A percentile compares a stretch with the other conserved stretches of the same genome.
phyloP scores from a whole-genome alignment of 169 alveolate species.

The Babesia gibsoni region DNA sequence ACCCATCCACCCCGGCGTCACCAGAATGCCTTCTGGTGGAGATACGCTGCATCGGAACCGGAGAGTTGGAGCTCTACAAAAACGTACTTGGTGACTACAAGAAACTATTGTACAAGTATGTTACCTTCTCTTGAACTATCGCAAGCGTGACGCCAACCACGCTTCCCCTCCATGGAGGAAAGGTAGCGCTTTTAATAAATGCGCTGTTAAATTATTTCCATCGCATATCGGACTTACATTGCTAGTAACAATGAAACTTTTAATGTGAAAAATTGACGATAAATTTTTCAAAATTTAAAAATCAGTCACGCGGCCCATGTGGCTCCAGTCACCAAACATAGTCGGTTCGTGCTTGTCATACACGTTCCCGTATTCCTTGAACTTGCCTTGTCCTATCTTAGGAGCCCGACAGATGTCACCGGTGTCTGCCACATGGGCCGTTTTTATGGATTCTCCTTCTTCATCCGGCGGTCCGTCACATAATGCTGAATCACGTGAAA shows the following conservation, averaged over 20 bases:
- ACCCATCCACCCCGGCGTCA: constrained; percentile 19
- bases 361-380: constrained; percentile 69
- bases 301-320: constrained; percentile 77
- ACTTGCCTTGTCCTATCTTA: not conserved
- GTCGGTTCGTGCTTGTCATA: constrained; percentile 78
- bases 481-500: not conserved
- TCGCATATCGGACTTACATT: too few relatives aligned
- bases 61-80: constrained; percentile 50
- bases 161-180: not conserved
- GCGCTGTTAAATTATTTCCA: not conserved
- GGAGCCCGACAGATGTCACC: not conserved
- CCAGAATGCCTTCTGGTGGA: constrained; percentile 46
- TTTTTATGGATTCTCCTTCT: not conserved
- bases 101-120: constrained; percentile 41
- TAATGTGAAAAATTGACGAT: too few relatives aligned
- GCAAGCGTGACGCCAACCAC: not conserved
- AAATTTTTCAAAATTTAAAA: constrained; percentile 54
- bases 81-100: constrained; percentile 8
- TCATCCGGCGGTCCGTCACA: not conserved
- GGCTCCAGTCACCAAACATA: constrained; percentile 80
- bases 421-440: not conserved
- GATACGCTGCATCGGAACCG: constrained; percentile 42
- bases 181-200: not conserved
- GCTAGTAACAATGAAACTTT: too few relatives aligned
- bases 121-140: constrained; percentile 17